A percentile compares a stretch with the other conserved stretches of the same genome.
Conservation (phyloP, 1,139 yeast species). For the Hansenula anomala region DNA sequence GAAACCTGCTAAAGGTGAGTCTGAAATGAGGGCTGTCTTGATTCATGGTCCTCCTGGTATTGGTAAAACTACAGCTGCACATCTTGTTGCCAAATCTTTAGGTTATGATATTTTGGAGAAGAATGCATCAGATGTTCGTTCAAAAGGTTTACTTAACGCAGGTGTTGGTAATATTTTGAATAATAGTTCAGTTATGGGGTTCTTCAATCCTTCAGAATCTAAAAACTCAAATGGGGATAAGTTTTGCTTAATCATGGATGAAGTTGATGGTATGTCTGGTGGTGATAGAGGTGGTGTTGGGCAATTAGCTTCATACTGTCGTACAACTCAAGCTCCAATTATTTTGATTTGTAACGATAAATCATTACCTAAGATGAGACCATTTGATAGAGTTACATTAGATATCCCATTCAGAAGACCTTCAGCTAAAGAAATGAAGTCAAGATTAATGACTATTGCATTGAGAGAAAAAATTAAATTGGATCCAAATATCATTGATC, state of each 20-base stretch:
- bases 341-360: constrained; percentile 93
- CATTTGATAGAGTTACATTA: constrained; percentile 81
- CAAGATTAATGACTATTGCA: constrained; percentile 89
- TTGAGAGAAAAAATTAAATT: constrained; percentile 75
- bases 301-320: constrained; percentile 83
- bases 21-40: constrained; percentile 70
- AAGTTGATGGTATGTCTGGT: constrained; percentile 98
- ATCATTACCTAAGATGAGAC: constrained; percentile 90
- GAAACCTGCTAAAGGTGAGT: constrained; percentile 52
- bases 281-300: constrained; percentile 99
- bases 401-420: constrained; percentile 90
- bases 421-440: constrained; percentile 70
- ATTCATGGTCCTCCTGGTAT: constrained; percentile 86
- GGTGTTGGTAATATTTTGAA: constrained; percentile 68
- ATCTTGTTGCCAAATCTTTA: constrained; percentile 58
- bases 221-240: constrained; percentile 36
- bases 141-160: constrained; percentile 67
- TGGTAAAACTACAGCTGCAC: constrained; percentile 81
- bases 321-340: constrained; percentile 82
- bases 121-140: constrained; percentile 86
- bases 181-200: constrained; percentile 83
- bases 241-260: constrained; percentile 92
- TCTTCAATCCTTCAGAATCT: constrained; percentile 40
- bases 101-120: constrained; percentile 74
- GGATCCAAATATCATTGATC: constrained; percentile 78